These are phyloP conservation scores for Rhododendron kiyosumense DNA, from an alignment of 148 eudicot genomes.

Conservation along the genomic window DNA sequence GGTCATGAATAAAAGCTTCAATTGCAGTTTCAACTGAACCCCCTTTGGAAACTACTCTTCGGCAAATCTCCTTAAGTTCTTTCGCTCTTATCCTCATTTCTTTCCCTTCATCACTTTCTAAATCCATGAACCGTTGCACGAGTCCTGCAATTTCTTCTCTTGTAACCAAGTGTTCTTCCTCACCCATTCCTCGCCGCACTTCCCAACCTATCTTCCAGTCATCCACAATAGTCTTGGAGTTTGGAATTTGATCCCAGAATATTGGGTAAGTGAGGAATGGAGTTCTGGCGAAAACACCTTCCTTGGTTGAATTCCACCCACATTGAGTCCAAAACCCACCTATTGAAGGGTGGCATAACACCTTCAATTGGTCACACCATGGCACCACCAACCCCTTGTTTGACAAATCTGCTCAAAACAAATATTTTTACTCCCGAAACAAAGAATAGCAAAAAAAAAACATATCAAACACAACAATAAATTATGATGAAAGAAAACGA, in stretches of 20 bases:
- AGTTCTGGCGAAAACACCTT: conserved; percentile 41
- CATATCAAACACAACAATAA: background rate
- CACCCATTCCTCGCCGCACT: conserved; percentile 14
- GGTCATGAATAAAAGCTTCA: background rate
- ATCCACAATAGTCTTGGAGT: conserved; percentile 44
- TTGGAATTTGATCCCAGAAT: conserved; percentile 47
- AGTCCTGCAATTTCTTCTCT: conserved; percentile 2
- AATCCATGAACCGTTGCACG: background rate
- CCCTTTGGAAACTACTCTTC: background rate
- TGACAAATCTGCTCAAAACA: background rate
- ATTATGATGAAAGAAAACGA: background rate
- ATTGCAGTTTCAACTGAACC: background rate
- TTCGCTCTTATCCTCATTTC: conserved; percentile 3
- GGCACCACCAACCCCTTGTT: conserved; percentile 34
- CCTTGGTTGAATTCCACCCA: conserved; percentile 62
- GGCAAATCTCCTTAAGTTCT: background rate
- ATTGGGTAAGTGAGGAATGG: conserved; percentile 52
- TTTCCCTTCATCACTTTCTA: background rate
- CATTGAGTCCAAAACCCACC: conserved; percentile 70
- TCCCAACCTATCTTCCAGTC: conserved; percentile 52
- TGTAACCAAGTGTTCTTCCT: conserved; percentile 19
- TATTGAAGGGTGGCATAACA: conserved; percentile 40
- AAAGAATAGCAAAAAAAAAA: background rate
- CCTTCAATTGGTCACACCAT: conserved; percentile 53
- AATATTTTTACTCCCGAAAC: background rate